A percentile compares a stretch with the other conserved stretches of the same genome.
Evolutionary conservation across 1,284 basidiomycete genomes (phyloP).

Genomic region (Marasmius tenuissimus): DNA sequence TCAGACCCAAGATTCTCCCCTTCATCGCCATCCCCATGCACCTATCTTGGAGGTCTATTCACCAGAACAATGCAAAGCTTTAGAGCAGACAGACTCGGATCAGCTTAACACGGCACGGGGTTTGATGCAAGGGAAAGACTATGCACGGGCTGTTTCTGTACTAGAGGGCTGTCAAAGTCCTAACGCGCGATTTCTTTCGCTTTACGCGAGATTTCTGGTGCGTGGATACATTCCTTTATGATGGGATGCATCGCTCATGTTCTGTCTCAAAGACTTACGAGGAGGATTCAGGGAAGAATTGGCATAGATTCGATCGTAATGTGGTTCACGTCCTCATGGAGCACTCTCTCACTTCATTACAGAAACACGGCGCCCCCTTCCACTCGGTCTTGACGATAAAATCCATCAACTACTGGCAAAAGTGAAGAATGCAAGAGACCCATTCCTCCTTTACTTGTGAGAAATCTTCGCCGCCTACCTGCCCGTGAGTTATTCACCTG

Average conservation of each 20-base stretch:
- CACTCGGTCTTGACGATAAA: constrained; percentile 1
- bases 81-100: constrained; percentile 4
- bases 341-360: not conserved
- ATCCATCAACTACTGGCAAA: constrained; percentile 3
- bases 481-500: constrained; percentile 7
- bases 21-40: constrained; percentile 10
- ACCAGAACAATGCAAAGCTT: not conserved
- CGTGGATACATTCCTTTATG: not conserved
- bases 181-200: constrained; percentile 5
- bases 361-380: constrained; percentile 10
- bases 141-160: not conserved
- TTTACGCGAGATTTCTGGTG: constrained; percentile 3
- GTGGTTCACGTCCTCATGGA: not conserved
- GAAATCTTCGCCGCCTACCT: constrained; percentile 26
- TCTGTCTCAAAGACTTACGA: constrained; percentile 3
- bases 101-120: constrained; percentile 1
- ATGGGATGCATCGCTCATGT: not conserved
- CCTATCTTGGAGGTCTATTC: not conserved
- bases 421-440: constrained; percentile 48
- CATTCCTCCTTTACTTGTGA: constrained; percentile 86
- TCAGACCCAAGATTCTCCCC: not conserved
- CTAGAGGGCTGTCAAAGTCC: constrained; percentile 6
- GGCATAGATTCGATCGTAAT: constrained; percentile 12
- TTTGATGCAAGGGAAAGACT: constrained; percentile 9
- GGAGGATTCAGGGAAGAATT: constrained; percentile 6